phyloP scores from a whole-genome alignment of 2,329 filamentous ascomycete genomes.

The Monosporascus sp. region DNA sequence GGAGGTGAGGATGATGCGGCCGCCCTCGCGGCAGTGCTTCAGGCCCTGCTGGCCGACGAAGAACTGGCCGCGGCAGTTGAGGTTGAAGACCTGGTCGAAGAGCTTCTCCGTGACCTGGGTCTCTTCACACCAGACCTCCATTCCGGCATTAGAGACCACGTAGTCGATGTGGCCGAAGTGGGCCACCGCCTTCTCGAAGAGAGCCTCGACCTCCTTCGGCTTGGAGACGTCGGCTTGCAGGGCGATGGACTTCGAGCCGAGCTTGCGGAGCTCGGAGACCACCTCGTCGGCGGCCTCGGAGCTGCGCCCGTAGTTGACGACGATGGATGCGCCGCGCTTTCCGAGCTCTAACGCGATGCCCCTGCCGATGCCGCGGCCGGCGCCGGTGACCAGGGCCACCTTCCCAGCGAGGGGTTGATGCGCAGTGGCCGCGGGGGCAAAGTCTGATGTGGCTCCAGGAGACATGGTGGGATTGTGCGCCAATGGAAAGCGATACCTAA shows the following conservation, averaged over 20 bases:
- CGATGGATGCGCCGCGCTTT: slow-evolving; percentile 56
- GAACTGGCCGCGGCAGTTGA: slow-evolving; percentile 68
- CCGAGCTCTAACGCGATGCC: slow-evolving; percentile 64
- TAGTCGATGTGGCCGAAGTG: slow-evolving; percentile 68
- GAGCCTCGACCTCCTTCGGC: slow-evolving; percentile 50
- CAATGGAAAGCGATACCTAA: slow-evolving; percentile 1
- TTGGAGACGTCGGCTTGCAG: slow-evolving; percentile 62
- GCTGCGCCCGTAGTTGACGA: slow-evolving; percentile 63
- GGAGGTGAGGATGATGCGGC: slow-evolving; percentile 67
- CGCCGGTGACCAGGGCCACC: slow-evolving; percentile 58
- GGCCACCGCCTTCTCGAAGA: slow-evolving; percentile 60
- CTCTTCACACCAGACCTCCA: slow-evolving; percentile 65
- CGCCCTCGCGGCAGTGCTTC: slow-evolving; percentile 63
- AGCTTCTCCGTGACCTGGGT: slow-evolving; percentile 65
- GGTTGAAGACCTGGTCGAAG: slow-evolving; percentile 66
- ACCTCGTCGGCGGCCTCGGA: slow-evolving; percentile 49
- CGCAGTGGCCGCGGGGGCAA: slow-evolving; percentile 5
- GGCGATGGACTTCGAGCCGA: slow-evolving; percentile 52
- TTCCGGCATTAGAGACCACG: slow-evolving; percentile 67
- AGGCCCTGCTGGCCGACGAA: slow-evolving; percentile 73
- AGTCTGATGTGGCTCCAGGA: slow-evolving; percentile 20
- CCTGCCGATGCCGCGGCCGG: slow-evolving; percentile 60
- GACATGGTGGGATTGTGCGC: slow-evolving; percentile 19
- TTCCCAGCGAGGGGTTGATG: slow-evolving; percentile 40
- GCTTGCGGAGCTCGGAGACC: slow-evolving; percentile 47